Evolutionary conservation across 2,329 filamentous ascomycete species (phyloP), one percentile per base, ranked within the genome.

Genomic region (Lachnellula willkommii): DNA sequence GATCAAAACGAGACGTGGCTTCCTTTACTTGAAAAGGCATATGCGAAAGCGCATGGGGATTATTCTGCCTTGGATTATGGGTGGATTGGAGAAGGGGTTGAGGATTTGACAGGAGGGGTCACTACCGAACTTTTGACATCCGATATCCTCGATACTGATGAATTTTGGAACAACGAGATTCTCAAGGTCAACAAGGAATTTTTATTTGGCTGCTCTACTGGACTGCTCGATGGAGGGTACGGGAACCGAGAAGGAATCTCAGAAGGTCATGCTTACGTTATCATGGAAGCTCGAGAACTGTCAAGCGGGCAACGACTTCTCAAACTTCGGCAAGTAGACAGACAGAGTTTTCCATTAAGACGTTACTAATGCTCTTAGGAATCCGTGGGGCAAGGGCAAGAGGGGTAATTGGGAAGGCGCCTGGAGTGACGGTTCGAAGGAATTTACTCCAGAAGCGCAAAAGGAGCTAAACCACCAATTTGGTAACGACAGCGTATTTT

Each of bases 1-100:
- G 84, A 89, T 58, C 81, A 85, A 47, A 89, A 90, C 67, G 89
- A 93, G 70, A 93, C 88, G 0, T 93, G 89, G 89, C 76, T 93
- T 6, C 87, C 89, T 0, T 73, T 93, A 24, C 75, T 92, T 1
- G 88, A 93, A 66, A 93, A 93, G 70, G 89, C 89, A 1, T 93
- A 89, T 66, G 89, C 89, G 17, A 94, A 94, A 71, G 87, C 87
- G 0, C 89, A 94, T 63, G 89, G 89, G 20, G 89, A 94, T 66
- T 95, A 88, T 65, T 81, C 79, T 22, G 80, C 86, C 1, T 86
- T 95, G 28, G 79, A 87, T 36, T 88, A 88, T 12, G 89, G 89
- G 0, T 90, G 86, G 69, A 65, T 62, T 47, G 66, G 80, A 15
- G 80, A 83, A 62, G 80, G 75, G 2, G 64, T 83, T 4, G 80